Base-by-base conservation (phyloP, 1,284 basidiomycete species). In the Sphaerobolus stellatus region DNA sequence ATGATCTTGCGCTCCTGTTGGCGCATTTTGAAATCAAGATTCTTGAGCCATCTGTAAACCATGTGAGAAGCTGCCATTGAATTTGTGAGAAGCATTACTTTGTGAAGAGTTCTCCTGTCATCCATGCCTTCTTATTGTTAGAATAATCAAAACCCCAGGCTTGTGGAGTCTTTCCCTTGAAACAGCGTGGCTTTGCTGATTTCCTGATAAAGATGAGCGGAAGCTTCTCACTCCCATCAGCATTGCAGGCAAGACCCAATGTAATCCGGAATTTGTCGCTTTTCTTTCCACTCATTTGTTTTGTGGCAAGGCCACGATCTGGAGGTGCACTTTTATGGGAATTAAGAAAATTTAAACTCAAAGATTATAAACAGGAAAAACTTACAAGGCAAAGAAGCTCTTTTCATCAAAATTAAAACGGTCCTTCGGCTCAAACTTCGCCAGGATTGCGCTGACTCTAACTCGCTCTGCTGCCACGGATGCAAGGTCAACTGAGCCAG, bases 381-480 rank as follows among this genome's bases (percentile, higher is more conserved):
- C 62, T 38, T 58, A 71, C 62, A 46, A 65, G 59, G 65, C 71
- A 54, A 70, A 70, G 4, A 72, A 50, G 2, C 68, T 68, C 5
- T 70, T 71, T 54, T 73, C 67, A 62, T 74, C 71, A 62, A 69
- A 64, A 50, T 72, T 73, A 48, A 68, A 71, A 28, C 70, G 69
- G 41, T 73, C 64, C n/a, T 59, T 45, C 34, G 62, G 52, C 5
- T 50, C 59, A 56, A 56, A 29, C 41, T 61, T 51, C 24, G 34
- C 22, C 40, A 71, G 60, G 0, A 67, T 43, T 20, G 64, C 55
- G 28, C 59, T 48, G 1, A 70, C 45, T 2, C 57, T 51, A 40
- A 59, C 43, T 11, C 58, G 49, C 48, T 69, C 66, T 2, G 29
- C 6, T n/a, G 64, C 59, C 6, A 69, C 60, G 29, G 45, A 58